These are phyloP conservation scores for Capsella rubella DNA, from an alignment of 441 rosid genomes.

Conservation along the genomic window DNA sequence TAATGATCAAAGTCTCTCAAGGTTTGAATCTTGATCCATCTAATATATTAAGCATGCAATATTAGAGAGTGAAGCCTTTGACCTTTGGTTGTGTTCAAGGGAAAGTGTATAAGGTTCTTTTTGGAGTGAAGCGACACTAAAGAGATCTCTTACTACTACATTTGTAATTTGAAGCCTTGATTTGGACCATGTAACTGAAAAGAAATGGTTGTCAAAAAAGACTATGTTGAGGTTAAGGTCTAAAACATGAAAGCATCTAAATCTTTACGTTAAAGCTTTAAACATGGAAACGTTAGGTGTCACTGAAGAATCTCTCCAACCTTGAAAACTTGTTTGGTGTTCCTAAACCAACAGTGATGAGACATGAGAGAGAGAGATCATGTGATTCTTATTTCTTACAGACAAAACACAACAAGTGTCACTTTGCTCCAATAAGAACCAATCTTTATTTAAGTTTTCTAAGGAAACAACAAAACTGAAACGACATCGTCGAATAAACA, in stretches of 20 bases:
- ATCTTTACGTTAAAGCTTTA: not conserved
- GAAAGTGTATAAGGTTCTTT: too few species aligned
- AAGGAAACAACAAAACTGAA: constrained; percentile 27
- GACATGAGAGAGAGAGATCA: not conserved
- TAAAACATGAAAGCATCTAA: constrained; percentile 13
- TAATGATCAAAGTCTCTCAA: too few species aligned
- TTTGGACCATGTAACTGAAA: too few species aligned
- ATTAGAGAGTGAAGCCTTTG: too few species aligned
- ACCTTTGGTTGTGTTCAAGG: too few species aligned
- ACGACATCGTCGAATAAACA: constrained; percentile 2
- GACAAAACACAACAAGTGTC: not conserved
- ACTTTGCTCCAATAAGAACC: not conserved
- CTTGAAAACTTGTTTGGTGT: not conserved
- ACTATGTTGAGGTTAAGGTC: constrained; percentile 9
- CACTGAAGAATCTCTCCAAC: constrained; percentile 30
- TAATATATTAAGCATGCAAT: too few species aligned
- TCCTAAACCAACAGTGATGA: not conserved
- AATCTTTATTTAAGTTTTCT: constrained; percentile 4
- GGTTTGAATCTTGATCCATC: too few species aligned
- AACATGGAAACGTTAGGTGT: constrained; percentile 19
- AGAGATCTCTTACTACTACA: too few species aligned
- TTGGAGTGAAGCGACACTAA: too few species aligned
- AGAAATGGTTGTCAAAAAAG: not conserved
- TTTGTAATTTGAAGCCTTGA: too few species aligned
- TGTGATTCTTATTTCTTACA: not conserved